Percentiles rank a stretch among this genome's conserved stretches.
Conservation (phyloP, 1,284 basidiomycete genomes). For the Flammula alnicola region DNA sequence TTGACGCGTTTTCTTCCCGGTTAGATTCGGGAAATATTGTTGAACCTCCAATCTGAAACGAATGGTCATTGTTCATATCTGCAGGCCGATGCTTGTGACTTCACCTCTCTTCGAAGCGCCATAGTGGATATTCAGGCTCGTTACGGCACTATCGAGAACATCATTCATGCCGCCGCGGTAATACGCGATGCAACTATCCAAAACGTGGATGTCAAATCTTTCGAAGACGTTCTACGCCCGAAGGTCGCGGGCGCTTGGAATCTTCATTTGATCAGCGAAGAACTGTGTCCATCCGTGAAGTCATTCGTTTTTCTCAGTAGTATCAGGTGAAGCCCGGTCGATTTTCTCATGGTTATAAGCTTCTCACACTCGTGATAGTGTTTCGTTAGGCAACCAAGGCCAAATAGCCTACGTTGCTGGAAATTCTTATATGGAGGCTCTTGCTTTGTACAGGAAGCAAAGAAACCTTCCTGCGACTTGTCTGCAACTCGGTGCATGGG, state of each 20-base stretch:
- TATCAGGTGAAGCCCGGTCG: slow-evolving; percentile 26
- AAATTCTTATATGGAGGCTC: slow-evolving; percentile 32
- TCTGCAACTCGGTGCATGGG: slow-evolving; percentile 35
- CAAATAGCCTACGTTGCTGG: slow-evolving; percentile 34
- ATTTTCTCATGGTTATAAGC: neutral
- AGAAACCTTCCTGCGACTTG: slow-evolving; percentile 27
- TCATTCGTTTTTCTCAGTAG: slow-evolving; percentile 33
- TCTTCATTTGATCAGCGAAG: slow-evolving; percentile 29
- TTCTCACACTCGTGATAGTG: slow-evolving; percentile 28
- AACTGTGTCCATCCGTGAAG: slow-evolving; percentile 27
- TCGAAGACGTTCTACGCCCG: slow-evolving; percentile 27
- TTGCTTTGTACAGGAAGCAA: slow-evolving; percentile 26
- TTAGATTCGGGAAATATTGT: slow-evolving; percentile 7
- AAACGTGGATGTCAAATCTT: slow-evolving; percentile 19
- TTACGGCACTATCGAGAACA: slow-evolving; percentile 27
- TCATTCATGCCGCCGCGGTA: slow-evolving; percentile 32
- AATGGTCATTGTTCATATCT: slow-evolving; percentile 18
- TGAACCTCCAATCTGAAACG: slow-evolving; percentile 2
- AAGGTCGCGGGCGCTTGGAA: slow-evolving; percentile 36
- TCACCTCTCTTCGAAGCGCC: slow-evolving; percentile 15
- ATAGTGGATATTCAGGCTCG: slow-evolving; percentile 22
- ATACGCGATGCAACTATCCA: slow-evolving; percentile 28
- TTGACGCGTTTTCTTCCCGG: neutral
- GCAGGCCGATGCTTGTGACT: slow-evolving; percentile 28
- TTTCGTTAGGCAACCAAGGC: slow-evolving; percentile 32